Conservation (phyloP, 83 land plant genomes). For the Picea mariana region DNA sequence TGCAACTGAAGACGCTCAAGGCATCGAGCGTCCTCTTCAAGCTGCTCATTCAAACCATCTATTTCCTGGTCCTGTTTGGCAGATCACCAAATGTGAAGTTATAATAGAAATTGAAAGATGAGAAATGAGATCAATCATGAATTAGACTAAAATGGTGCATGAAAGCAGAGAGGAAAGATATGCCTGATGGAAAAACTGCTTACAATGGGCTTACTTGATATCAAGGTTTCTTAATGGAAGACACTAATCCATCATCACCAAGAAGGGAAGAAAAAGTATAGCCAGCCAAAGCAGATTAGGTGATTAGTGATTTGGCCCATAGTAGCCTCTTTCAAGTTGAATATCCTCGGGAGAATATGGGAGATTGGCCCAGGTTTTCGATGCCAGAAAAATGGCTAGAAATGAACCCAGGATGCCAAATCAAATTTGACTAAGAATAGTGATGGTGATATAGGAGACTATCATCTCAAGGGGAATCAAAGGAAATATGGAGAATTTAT, state of each 20-base stretch:
- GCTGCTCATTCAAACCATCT: slow-evolving; percentile 84
- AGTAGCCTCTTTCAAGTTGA: no score
- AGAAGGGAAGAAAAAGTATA: neutral
- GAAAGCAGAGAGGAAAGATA: neutral
- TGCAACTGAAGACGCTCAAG: slow-evolving; percentile 85
- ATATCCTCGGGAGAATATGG: no score
- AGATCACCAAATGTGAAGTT: slow-evolving; percentile 1
- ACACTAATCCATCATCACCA: neutral
- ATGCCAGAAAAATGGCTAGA: no score
- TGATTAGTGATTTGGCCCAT: no score
- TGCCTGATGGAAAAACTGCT: neutral
- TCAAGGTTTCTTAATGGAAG: neutral
- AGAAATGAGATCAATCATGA: neutral
- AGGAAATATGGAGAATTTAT: no score
- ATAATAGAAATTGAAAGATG: neutral
- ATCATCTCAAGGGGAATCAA: no score
- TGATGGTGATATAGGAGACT: no score
- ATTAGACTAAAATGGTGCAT: neutral
- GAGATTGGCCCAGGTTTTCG: no score
- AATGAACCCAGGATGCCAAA: no score
- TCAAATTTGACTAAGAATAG: no score
- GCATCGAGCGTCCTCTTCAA: slow-evolving; percentile 78
- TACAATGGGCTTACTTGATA: neutral
- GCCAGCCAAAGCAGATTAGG: no score
- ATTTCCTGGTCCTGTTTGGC: slow-evolving; percentile 82